A percentile compares a stretch with the other conserved stretches of the same genome.
These are phyloP conservation scores for Pyrus hybrid DNA, from an alignment of 331 rosid species.

Conservation along the genomic window DNA sequence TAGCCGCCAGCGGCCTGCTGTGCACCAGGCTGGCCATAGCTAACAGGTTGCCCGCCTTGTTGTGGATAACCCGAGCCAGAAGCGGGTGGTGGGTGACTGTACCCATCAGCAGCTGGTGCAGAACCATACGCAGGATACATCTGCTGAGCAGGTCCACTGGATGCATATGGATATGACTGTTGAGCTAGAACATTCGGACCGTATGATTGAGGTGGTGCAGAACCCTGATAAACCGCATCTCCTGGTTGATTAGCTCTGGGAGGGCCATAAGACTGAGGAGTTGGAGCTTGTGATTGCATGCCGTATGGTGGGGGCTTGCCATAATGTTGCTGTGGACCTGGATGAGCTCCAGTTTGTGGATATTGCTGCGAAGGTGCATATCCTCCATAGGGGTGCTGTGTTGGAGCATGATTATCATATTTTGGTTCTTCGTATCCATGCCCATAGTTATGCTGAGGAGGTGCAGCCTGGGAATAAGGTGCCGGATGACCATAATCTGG, in stretches of 20 bases:
- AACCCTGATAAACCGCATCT: conserved; percentile 63
- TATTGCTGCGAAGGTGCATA: conserved; percentile 67
- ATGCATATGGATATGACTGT: conserved; percentile 67
- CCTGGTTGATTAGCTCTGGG: conserved; percentile 79
- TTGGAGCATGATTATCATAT: conserved; percentile 56
- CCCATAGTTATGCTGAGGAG: conserved; percentile 72
- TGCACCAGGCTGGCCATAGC: conserved; percentile 57
- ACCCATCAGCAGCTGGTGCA: conserved; percentile 61
- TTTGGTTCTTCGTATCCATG: conserved; percentile 75
- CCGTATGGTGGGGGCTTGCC: conserved; percentile 72
- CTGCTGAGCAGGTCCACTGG: conserved; percentile 56
- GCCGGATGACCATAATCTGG: conserved; percentile 43
- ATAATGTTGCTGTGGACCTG: conserved; percentile 64
- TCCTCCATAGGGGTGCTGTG: conserved; percentile 69
- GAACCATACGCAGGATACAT: conserved; percentile 70
- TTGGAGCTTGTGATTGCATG: conserved; percentile 67
- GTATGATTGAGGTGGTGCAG: conserved; percentile 62
- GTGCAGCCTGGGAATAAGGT: conserved; percentile 58
- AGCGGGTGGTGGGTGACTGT: conserved; percentile 57
- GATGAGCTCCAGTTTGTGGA: conserved; percentile 56
- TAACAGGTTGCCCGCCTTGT: conserved; percentile 48
- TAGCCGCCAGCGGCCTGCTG: conserved; percentile 53
- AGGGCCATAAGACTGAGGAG: conserved; percentile 75
- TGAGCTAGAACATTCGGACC: conserved; percentile 55
- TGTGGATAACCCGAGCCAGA: conserved; percentile 53